Evolutionary conservation across 1,284 basidiomycete species (phyloP), one percentile per base, ranked within the genome.

Genomic region (Boletus calvinii): DNA sequence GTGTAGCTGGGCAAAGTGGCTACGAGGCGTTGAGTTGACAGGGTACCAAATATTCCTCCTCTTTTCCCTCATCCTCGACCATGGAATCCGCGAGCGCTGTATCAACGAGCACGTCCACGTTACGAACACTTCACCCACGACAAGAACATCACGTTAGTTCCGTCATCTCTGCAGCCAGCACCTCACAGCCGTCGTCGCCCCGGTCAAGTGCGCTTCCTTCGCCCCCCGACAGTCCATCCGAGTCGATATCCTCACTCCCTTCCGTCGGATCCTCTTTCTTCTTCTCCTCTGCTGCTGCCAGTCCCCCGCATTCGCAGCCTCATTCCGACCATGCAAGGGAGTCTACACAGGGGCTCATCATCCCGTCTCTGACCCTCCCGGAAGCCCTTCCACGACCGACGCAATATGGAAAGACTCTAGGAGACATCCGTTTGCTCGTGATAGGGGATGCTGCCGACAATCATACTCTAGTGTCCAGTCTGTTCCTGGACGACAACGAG

Each of bases 261-360:
- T 87, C 85, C 1, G 79, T 86, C 9, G 79, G 81, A n/a, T 87
- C 85, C 1, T 85, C 84, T 0, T 86, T 85, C 73, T 85, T 88
- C 71, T 87, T 87, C 72, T 86, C 84, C 42, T 86, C 84, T 9
- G 81, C 77, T 0, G 79, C 84, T 9, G 79, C 78, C 1, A 83
- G 80, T 55, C 84, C 85, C 8, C 66, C 60, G 2, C 64, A 72
- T 40, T 69, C 72, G 0, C 74, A 75, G 40, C 64, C 69, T 29
- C 76, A 75, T 6, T 67, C 70, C 4, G 77, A 78, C 53, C 72
- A 75, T 48, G 72, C 69, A 51, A 68, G 64, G 46, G 78, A 79
- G 47, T 70, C 69, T 6, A 74, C 74, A 57, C 73, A 77, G 57
- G 77, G 78, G 43, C 77, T 88, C 40, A 80, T 88, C 55, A 88